Percentiles rank a stretch among this genome's conserved stretches.
Conservation (phyloP, 164 flowering plant genomes). For the Stephania yunnanensis region DNA sequence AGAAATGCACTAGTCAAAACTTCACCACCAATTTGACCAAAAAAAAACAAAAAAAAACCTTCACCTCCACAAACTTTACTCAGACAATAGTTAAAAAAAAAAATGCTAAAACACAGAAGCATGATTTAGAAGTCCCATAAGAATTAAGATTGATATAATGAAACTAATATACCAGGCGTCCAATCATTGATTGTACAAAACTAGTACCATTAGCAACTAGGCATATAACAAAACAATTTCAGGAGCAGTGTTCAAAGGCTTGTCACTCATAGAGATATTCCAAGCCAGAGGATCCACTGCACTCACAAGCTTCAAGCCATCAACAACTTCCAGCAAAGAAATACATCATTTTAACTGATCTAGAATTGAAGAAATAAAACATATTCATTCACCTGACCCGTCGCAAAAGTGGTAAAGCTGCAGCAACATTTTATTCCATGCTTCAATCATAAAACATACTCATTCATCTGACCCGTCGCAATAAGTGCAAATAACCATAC, state of each 20-base stretch:
- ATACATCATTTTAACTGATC: not conserved
- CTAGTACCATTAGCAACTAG: not conserved
- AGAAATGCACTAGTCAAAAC: slow-evolving; percentile 8
- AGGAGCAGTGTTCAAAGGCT: not conserved
- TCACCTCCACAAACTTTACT: not conserved
- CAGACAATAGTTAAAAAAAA: not conserved
- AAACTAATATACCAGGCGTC: not conserved
- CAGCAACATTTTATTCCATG: not conserved
- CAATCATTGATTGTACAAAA: not conserved
- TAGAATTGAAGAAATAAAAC: not conserved
- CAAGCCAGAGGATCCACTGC: not conserved
- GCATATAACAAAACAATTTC: not conserved
- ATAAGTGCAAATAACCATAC: not conserved
- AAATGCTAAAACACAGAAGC: not conserved
- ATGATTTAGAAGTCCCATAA: not conserved
- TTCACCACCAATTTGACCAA: not conserved
- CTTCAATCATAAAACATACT: not conserved
- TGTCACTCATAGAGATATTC: not conserved
- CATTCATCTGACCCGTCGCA: no score
- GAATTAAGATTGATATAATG: not conserved
- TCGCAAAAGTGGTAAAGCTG: not conserved
- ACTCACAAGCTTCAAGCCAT: not conserved
- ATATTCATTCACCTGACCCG: not conserved
- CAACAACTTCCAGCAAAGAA: not conserved
- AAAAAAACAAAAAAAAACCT: no score